Base-by-base conservation (phyloP, 805 yeast species). In the Saccharomycodes ludwigii region DNA sequence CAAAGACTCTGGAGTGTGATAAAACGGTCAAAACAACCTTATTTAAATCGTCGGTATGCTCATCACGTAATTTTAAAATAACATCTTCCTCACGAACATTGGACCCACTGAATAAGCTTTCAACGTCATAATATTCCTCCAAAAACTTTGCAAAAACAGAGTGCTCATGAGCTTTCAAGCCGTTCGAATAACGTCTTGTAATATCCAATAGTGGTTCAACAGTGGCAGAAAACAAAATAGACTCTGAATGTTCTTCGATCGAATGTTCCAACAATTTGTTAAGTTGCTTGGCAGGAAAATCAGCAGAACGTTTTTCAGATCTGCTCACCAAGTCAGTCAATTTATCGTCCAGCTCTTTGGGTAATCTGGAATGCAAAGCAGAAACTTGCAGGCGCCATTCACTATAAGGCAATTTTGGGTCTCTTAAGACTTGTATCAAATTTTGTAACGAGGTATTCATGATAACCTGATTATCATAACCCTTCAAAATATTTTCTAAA, bases 401-500 rank as follows among this genome's bases (percentile, higher is more conserved):
- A 21, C 94, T 79, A 58, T 73, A 91, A 31, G 99, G 99, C 49
- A 91, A 67, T 38, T 78, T 76, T 30, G 76, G 78, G 50, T 84
- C 73, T 51, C 79, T 73, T 59, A 93, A 65, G 11, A 81, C 76
- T 34, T 69, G 76, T 39, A 80, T 68, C 46, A 86, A 64, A 38
- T 68, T 74, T 48, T 74, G 72, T 48, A 91, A 69, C 20, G 95
- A 79, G 11, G 81, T 65, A 45, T 76, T 77, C 94, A 91, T 73
- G 40, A 86, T 82, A 41, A 84, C 93, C 63, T 88, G 97, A 61
- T 91, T 88, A 55, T 93, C 98, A 48, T 71, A 91, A 41, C 99
- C 99, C 30, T 69, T 68, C 52, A 93, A 67, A 40, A 86, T 88
- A 59, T 86, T 79, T 42, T 70, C 61, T 55, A 91, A 65, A 39